phyloP scores from a whole-genome alignment of 1,284 basidiomycete species.

The Irpex lacteus region DNA sequence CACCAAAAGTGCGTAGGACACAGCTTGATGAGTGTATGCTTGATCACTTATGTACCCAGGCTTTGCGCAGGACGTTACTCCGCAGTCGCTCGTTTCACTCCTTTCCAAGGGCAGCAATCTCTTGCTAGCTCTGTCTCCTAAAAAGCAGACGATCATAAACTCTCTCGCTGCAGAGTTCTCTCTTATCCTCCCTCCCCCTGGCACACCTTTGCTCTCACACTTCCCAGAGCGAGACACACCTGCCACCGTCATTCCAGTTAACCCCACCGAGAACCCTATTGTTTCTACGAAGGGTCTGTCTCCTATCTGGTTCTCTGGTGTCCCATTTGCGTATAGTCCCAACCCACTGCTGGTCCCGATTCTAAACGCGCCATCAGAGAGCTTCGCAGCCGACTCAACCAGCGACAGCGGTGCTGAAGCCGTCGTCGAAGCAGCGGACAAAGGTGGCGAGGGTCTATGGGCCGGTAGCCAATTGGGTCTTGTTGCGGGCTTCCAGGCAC shows the following conservation, averaged over 20 bases:
- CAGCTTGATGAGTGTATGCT: neutral
- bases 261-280: slow-evolving; percentile 30
- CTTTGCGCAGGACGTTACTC: slow-evolving; percentile 75
- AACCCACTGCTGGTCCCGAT: slow-evolving; percentile 87
- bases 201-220: slow-evolving; percentile 71
- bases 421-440: slow-evolving; percentile 64
- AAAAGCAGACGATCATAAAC: slow-evolving; percentile 60
- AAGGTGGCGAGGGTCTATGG: slow-evolving; percentile 73
- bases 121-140: slow-evolving; percentile 76
- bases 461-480: slow-evolving; percentile 75
- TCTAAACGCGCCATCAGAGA: slow-evolving; percentile 72
- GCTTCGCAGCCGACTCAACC: slow-evolving; percentile 65
- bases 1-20: slow-evolving; percentile 67
- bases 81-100: slow-evolving; percentile 78
- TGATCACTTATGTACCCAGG: slow-evolving; percentile 37
- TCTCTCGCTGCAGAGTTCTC: slow-evolving; percentile 78
- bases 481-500: slow-evolving; percentile 88
- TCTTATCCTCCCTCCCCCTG: slow-evolving; percentile 70
- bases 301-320: slow-evolving; percentile 77
- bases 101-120: slow-evolving; percentile 80
- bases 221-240: slow-evolving; percentile 66
- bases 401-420: slow-evolving; percentile 55
- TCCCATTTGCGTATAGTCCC: slow-evolving; percentile 69
- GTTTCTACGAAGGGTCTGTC: slow-evolving; percentile 47
- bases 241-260: slow-evolving; percentile 49